Evolutionary conservation across 176 grass and related monocot genomes (phyloP).

Genomic region (Carex pumila): DNA sequence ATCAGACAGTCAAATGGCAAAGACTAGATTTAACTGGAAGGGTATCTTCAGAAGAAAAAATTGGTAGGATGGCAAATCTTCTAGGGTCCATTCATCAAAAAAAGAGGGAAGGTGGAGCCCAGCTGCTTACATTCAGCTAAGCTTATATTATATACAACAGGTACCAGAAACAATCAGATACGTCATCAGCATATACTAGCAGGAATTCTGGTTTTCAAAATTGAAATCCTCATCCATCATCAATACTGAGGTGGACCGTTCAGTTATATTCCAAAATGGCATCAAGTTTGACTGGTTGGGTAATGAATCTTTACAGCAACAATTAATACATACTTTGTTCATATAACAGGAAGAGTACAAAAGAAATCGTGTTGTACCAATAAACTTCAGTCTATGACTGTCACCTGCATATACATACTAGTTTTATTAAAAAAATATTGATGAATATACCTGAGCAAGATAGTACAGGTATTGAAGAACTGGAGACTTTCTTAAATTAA

Average conservation of each 20-base stretch:
- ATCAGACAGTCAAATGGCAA: background rate
- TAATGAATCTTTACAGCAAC: background rate
- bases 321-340: background rate
- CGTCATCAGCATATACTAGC: background rate
- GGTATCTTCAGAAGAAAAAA: background rate
- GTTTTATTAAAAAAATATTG: background rate
- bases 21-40: background rate
- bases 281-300: background rate
- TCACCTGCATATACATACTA: background rate
- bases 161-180: background rate
- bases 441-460: constrained; percentile 65
- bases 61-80: background rate
- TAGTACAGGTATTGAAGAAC: constrained; percentile 90
- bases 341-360: background rate
- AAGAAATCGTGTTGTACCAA: background rate
- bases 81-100: background rate
- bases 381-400: background rate
- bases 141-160: background rate
- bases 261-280: background rate
- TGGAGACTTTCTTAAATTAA: constrained; percentile 87
- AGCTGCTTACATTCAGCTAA: background rate
- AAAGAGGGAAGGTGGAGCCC: background rate
- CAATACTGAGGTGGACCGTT: background rate
- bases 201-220: background rate
- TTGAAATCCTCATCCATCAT: background rate